Percentiles rank a stretch among this genome's conserved stretches.
Conservation (phyloP, 73 alveolate species). For the Paraurostyla sp. region DNA sequence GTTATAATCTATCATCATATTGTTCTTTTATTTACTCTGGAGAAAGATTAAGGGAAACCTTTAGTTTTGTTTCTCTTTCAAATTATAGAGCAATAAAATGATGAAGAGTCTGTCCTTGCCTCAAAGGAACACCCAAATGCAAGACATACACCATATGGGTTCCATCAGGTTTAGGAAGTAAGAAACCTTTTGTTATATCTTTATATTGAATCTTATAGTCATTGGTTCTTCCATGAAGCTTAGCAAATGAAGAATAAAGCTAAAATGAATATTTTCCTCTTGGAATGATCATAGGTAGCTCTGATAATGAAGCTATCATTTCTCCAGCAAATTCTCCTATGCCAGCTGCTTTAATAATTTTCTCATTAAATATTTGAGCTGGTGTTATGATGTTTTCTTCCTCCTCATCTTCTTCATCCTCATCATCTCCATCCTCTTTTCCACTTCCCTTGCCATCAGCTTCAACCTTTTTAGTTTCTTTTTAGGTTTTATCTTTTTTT, state of each 20-base stretch:
- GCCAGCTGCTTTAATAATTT: constrained; percentile 87
- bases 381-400: constrained; percentile 75
- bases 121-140: constrained; percentile 78
- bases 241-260: constrained; percentile 84
- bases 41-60: constrained; percentile 62
- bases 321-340: constrained; percentile 87
- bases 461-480: not conserved
- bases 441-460: constrained; percentile 77
- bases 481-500: constrained; percentile 63
- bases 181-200: constrained; percentile 88
- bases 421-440: constrained; percentile 74
- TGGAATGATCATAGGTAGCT: constrained; percentile 92
- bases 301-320: constrained; percentile 85
- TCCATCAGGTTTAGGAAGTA: constrained; percentile 94
- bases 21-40: constrained; percentile 78
- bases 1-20: constrained; percentile 76
- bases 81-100: constrained; percentile 90
- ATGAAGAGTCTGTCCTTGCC: constrained; percentile 95
- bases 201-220: constrained; percentile 91
- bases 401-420: constrained; percentile 75
- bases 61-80: constrained; percentile 71
- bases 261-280: constrained; percentile 93
- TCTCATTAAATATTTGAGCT: constrained; percentile 85
- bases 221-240: constrained; percentile 93
- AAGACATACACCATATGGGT: constrained; percentile 89